These are phyloP conservation scores for Ilyonectria destructans DNA, from an alignment of 2,329 filamentous ascomycete genomes.

Conservation along the genomic window DNA sequence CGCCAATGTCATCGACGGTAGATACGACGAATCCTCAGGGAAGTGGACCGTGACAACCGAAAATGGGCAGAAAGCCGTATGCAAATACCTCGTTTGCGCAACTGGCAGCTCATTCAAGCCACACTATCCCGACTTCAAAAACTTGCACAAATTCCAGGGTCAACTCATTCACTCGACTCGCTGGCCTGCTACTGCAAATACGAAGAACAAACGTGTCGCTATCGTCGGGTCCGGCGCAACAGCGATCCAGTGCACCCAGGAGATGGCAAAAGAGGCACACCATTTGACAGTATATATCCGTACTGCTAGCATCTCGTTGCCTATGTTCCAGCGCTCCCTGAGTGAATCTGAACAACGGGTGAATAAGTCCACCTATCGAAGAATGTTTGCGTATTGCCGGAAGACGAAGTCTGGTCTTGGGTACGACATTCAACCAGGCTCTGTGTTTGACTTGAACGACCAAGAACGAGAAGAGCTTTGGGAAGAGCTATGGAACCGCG, in stretches of 20 bases:
- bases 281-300: slow-evolving; percentile 68
- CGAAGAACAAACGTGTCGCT: slow-evolving; percentile 47
- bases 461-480: slow-evolving; percentile 62
- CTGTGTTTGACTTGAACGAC: slow-evolving; percentile 43
- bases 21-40: slow-evolving; percentile 34
- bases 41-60: slow-evolving; percentile 63
- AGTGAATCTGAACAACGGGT: slow-evolving; percentile 63
- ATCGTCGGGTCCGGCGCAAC: slow-evolving; percentile 54
- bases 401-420: slow-evolving; percentile 25
- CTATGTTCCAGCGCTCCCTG: slow-evolving; percentile 68
- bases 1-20: slow-evolving; percentile 30
- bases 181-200: slow-evolving; percentile 46
- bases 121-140: slow-evolving; percentile 55
- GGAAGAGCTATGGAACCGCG: slow-evolving; percentile 61
- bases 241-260: slow-evolving; percentile 51
- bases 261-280: slow-evolving; percentile 54
- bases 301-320: slow-evolving; percentile 72
- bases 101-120: slow-evolving; percentile 64
- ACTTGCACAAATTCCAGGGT: slow-evolving; percentile 52
- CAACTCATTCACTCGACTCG: slow-evolving; percentile 49
- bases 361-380: slow-evolving; percentile 52
- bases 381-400: slow-evolving; percentile 39
- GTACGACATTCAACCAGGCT: slow-evolving; percentile 28
- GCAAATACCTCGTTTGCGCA: slow-evolving; percentile 63
- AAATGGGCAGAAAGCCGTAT: slow-evolving; percentile 56